phyloP scores from a whole-genome alignment of 495 filamentous ascomycete species.

The Saxophila tyrrhenica region DNA sequence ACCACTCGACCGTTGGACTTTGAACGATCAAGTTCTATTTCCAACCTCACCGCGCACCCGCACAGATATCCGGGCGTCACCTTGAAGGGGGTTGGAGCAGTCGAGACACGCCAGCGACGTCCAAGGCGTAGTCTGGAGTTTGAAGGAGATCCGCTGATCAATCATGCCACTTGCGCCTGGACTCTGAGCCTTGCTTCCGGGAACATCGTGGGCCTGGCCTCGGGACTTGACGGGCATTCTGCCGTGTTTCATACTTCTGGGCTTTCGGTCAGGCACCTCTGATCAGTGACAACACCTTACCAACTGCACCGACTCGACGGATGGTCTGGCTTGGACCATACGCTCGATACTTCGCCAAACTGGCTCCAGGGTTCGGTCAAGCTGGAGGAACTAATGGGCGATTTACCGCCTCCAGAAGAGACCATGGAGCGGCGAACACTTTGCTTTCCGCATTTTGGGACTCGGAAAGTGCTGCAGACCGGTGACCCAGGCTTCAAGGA shows the following conservation, averaged over 20 bases:
- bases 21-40: too few species aligned
- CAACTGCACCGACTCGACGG: too few species aligned
- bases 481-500: slow-evolving; percentile 42
- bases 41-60: background rate
- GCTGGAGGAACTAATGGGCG: background rate
- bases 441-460: slow-evolving; percentile 12
- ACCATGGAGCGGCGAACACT: slow-evolving; percentile 12
- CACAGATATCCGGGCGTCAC: too few species aligned
- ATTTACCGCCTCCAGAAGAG: background rate
- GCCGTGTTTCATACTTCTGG: background rate
- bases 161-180: background rate
- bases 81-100: too few species aligned
- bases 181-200: background rate
- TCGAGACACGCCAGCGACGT: too few species aligned
- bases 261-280: background rate
- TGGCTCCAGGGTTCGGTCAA: background rate
- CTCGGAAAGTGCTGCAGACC: slow-evolving; percentile 6
- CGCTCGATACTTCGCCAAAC: background rate
- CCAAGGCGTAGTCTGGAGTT: too few species aligned
- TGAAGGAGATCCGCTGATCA: background rate
- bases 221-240: background rate
- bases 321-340: background rate
- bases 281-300: too few species aligned
- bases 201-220: background rate
- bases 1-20: background rate